Evolutionary conservation across 2,329 filamentous ascomycete genomes (phyloP).

Genomic region (Colletotrichum scovillei): DNA sequence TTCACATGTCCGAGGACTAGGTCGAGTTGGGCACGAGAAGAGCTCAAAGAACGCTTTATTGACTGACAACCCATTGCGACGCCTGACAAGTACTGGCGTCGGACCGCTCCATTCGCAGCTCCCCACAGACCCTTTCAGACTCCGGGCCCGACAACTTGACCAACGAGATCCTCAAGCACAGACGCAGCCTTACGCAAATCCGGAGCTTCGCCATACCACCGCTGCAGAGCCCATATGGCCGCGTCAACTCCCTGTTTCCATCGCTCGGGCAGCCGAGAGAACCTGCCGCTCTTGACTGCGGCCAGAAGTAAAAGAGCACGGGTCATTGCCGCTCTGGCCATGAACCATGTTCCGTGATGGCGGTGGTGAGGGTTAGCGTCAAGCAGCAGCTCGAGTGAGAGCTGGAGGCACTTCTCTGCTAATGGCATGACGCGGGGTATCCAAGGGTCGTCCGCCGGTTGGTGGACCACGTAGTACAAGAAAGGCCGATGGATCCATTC

Average conservation of each 20-base stretch:
- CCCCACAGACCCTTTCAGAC: slow-evolving; percentile 23
- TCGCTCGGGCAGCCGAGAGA: slow-evolving; percentile 31
- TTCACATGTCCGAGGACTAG: neutral
- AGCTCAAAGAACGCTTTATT: neutral
- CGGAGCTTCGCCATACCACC: slow-evolving; percentile 40
- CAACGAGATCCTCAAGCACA: slow-evolving; percentile 24
- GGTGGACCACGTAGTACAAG: slow-evolving; percentile 43
- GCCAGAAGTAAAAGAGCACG: slow-evolving; percentile 42
- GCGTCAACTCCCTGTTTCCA: slow-evolving; percentile 39
- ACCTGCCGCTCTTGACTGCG: slow-evolving; percentile 36
- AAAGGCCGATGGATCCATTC: slow-evolving; percentile 46
- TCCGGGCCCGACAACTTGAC: slow-evolving; percentile 22
- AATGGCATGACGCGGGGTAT: slow-evolving; percentile 32
- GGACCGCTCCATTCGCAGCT: neutral
- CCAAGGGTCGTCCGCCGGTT: slow-evolving; percentile 29
- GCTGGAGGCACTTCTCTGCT: slow-evolving; percentile 38
- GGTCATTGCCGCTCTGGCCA: slow-evolving; percentile 37
- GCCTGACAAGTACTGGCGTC: neutral
- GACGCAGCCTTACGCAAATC: slow-evolving; percentile 32
- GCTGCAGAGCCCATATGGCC: slow-evolving; percentile 35
- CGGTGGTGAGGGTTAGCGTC: slow-evolving; percentile 42
- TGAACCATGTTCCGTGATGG: slow-evolving; percentile 47
- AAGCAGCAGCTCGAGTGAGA: slow-evolving; percentile 38
- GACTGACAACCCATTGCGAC: neutral
- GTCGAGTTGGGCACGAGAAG: neutral